Evolutionary conservation across 202 grass and related monocot species (phyloP), one percentile per base, ranked within the genome.

Genomic region (Setaria italica): DNA sequence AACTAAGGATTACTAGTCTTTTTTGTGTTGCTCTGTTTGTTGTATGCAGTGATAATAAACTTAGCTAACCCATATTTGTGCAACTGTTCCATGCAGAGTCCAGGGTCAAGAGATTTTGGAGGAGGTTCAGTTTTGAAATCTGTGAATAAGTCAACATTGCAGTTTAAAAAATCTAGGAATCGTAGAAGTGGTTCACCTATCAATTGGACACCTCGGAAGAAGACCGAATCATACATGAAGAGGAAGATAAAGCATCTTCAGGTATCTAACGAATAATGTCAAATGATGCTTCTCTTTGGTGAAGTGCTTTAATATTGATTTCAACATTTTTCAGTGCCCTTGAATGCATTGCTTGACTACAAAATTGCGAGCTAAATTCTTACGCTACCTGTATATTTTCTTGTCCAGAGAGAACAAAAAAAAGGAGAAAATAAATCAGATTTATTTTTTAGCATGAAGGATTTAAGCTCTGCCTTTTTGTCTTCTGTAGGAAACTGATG

Each of bases 191-290:
- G 75, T 88, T 96, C 93, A 19, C 92, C 93, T 47, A 65, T 87
- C 25, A 78, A 90, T 20, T 99, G 97, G 92, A 91, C 90, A 65
- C 94, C 97, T 76, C 82, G 86, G 29, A 96, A 94, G 76, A 96
- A 92, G 74, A 88, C 83, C 0, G 94, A 99, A 74, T 91, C 97
- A 37, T 99, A 90, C 86, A 84, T 99, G 69, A 99, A 94, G 83
- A 89, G 97, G 85, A 99, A 99, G 86, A 99, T 96, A 77, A 99
- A 92, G 68, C 90, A 74, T 59, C 93, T 96, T 70, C 92, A 96
- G 94, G 97, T 96, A 85, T 15, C 64, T 58, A 10, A 25, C 15
- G 29, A 29, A 76, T 83, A 50, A 11, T n/a, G 17, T 57, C 67
- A 74, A 76, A 70, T 81, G 35, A 6, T 43, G 9, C 55, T 77